phyloP scores from a whole-genome alignment of 306 rosid species.

The Prunus mongolica region DNA sequence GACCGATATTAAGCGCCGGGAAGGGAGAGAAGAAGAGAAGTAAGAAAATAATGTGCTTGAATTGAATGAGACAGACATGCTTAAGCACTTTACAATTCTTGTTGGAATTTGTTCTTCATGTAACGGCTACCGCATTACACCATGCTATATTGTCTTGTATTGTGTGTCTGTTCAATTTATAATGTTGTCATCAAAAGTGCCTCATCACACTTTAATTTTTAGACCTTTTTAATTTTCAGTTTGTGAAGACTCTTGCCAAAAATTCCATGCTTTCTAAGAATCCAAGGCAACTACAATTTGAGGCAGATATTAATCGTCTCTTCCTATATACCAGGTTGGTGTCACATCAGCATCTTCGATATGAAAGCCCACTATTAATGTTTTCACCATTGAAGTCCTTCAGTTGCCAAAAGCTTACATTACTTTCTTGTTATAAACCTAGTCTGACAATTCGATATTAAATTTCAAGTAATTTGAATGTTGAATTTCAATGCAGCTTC shows the following conservation, averaged over 20 bases:
- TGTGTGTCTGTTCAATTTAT: background rate
- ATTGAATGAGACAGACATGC: no score
- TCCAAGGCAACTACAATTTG: slow-evolving; percentile 72
- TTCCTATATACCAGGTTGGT: slow-evolving; percentile 77
- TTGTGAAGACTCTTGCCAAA: slow-evolving; percentile 59
- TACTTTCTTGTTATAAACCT: background rate
- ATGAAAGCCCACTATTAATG: background rate
- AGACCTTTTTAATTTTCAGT: slow-evolving; percentile 36
- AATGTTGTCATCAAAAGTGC: background rate
- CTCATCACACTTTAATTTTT: background rate
- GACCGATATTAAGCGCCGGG: no score
- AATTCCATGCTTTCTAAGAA: slow-evolving; percentile 53
- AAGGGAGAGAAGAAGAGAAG: no score
- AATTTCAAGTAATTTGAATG: background rate
- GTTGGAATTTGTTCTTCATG: background rate
- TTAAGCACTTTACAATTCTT: background rate
- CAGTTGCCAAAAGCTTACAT: background rate
- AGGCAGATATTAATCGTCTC: slow-evolving; percentile 79
- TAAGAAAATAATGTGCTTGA: no score
- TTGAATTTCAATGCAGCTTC: background rate
- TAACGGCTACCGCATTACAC: background rate
- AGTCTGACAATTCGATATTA: background rate
- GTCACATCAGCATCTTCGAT: background rate
- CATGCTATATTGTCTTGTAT: background rate
- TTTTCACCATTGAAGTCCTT: background rate